These are phyloP conservation scores for Phytopythium aichiense DNA, from an alignment of 352 stramenopile species.

Conservation along the genomic window DNA sequence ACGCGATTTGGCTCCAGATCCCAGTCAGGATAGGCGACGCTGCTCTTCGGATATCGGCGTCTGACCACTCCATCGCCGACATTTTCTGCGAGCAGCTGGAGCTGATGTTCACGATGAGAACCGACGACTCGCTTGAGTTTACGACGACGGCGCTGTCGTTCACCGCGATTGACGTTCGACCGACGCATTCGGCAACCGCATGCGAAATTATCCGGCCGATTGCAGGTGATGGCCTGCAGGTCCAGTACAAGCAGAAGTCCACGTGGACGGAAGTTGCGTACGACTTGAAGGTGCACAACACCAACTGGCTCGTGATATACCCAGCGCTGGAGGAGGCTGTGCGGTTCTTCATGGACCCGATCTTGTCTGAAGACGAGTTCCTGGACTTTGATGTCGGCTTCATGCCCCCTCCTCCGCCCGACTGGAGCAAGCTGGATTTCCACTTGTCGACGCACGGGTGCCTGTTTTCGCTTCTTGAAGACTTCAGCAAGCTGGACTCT, in stretches of 20 bases:
- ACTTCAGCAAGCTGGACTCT: constrained; percentile 64
- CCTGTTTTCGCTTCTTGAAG: constrained; percentile 78
- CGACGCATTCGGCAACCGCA: constrained; percentile 38
- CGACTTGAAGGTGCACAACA: constrained; percentile 67
- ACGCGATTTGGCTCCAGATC: constrained; percentile 78
- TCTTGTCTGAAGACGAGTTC: constrained; percentile 40
- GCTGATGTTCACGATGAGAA: constrained; percentile 70
- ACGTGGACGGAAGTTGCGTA: constrained; percentile 77
- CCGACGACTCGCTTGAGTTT: constrained; percentile 78
- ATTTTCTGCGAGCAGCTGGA: constrained; percentile 82
- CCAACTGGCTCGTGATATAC: constrained; percentile 75
- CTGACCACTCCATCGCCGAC: constrained; percentile 53
- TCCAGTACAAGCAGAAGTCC: constrained; percentile 74
- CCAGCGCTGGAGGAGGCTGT: constrained; percentile 56
- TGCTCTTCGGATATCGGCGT: constrained; percentile 62
- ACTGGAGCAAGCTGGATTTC: constrained; percentile 85
- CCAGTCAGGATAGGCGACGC: constrained; percentile 73
- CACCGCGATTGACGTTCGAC: constrained; percentile 58
- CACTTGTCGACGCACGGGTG: constrained; percentile 57
- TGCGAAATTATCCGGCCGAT: constrained; percentile 72
- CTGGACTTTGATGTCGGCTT: constrained; percentile 62
- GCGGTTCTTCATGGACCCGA: constrained; percentile 60
- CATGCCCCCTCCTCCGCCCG: constrained; percentile 51
- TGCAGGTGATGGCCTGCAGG: constrained; percentile 62
- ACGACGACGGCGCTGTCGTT: constrained; percentile 54